Evolutionary conservation across 441 rosid species (phyloP), one percentile per base, ranked within the genome.

Genomic region (Metrosideros polymorpha): DNA sequence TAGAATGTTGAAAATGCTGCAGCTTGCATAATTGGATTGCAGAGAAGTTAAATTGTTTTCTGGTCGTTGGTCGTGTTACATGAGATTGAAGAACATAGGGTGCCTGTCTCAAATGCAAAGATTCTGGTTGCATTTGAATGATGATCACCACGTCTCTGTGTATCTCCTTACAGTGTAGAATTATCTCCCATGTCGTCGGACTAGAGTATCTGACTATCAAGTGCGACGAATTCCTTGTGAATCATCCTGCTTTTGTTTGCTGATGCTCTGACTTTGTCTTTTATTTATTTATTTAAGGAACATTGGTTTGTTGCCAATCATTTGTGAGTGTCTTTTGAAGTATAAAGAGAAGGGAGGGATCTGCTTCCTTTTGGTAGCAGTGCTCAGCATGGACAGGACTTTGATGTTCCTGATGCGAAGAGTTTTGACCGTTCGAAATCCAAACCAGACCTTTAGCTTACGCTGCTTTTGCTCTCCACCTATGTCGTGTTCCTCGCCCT

Each of bases 381-480:
- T 49, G 63, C 42, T 25, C 54, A 49, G 76, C 12, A 90, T 90
- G 92, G 88, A 53, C 76, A 89, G 84, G 84, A 55, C 86, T 77
- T 12, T 91, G 12, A 7, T 84, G 49, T 86, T 87, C 27, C 32
- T 89, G 19, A 88, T 89, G 71, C 86, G 84, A 84, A 88, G 86
- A 89, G 91, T 89, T 52, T 85, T 85, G 35, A 27, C 85, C 15
- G 66, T 29, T 22, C 83, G 51, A 24, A 87, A 22, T 57, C 82
- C 89, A 22, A 39, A 82, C 39, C 24, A 39, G 49, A 10, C 45
- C 18, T 52, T 54, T 30, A 85, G 52, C 50, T 75, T 71, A 59
- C 88, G 89, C 77, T 14, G 84, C 86, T 86, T 83, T 32, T 86
- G 88, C 55, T 82, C 90, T 83, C 76, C 87, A 24, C 54, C 90